A percentile compares a stretch with the other conserved stretches of the same genome.
Conservation (phyloP, 352 stramenopile genomes). For the Blastocystis sp. region DNA sequence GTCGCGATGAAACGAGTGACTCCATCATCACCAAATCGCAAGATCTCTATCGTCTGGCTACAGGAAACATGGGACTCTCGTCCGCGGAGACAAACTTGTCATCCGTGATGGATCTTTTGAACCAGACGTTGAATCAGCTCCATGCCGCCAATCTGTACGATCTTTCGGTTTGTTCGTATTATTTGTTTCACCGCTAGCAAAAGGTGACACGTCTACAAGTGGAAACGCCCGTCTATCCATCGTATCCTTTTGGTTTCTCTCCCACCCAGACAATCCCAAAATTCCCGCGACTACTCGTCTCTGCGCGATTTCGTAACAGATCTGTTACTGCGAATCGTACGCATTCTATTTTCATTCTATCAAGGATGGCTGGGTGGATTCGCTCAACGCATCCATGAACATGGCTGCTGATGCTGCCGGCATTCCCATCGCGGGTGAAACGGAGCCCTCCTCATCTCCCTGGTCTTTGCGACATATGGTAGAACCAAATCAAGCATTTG, state of each 20-base stretch:
- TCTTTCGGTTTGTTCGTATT: neutral
- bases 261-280: too few species aligned
- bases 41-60: neutral
- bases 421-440: neutral
- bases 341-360: too few species aligned
- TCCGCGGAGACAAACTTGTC: neutral
- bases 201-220: neutral
- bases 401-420: neutral
- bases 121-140: neutral
- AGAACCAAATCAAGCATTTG: neutral
- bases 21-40: neutral
- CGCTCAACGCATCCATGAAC: slow-evolving; percentile 8
- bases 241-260: too few species aligned
- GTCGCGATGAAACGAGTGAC: neutral
- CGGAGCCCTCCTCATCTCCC: neutral
- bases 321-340: neutral
- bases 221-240: too few species aligned
- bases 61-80: neutral
- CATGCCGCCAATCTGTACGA: neutral
- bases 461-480: neutral
- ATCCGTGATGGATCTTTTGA: neutral
- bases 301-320: neutral
- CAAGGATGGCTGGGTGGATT: slow-evolving; percentile 6
- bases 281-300: neutral
- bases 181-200: neutral